Conservation (phyloP, 768 basidiomycete species). For the Lactarius hatsudake region DNA sequence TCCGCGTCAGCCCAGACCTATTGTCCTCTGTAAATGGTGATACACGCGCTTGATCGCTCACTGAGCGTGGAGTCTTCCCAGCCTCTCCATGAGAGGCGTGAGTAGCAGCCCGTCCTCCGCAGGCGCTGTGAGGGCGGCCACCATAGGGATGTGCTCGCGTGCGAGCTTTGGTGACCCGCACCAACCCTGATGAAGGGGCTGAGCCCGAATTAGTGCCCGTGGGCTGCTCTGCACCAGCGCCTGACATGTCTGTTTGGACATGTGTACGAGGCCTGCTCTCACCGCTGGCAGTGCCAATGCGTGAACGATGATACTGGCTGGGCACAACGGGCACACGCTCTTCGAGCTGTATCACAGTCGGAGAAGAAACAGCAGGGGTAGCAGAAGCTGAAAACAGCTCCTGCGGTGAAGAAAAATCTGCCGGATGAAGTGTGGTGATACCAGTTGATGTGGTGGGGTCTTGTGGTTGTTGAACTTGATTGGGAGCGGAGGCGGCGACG, state of each 20-base stretch:
- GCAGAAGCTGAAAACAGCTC: constrained; percentile 20
- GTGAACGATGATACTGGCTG: constrained; percentile 27
- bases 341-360: constrained; percentile 27
- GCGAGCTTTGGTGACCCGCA: constrained; percentile 19
- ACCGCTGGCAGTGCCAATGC: constrained; percentile 18
- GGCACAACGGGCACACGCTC: constrained; percentile 27
- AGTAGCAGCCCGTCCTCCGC: constrained; percentile 2
- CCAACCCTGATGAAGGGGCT: constrained; percentile 18
- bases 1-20: constrained; percentile 20
- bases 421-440: constrained; percentile 21
- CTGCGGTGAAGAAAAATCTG: constrained; percentile 22
- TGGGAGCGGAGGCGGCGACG: constrained; percentile 14
- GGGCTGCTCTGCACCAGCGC: constrained; percentile 19
- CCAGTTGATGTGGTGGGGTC: constrained; percentile 7
- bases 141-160: constrained; percentile 27
- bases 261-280: constrained; percentile 23
- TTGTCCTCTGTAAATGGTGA: constrained; percentile 18
- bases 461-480: constrained; percentile 22
- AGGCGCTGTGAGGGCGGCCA: constrained; percentile 25
- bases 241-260: constrained; percentile 21
- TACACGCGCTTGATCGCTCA: constrained; percentile 21
- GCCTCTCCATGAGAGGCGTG: constrained; percentile 1
- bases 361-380: constrained; percentile 16
- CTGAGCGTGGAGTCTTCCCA: constrained; percentile 8
- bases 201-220: constrained; percentile 8